Evolutionary conservation across 257 asterid genomes (phyloP), one percentile per base, ranked within the genome.

Genomic region (Hygrophila difformis): DNA sequence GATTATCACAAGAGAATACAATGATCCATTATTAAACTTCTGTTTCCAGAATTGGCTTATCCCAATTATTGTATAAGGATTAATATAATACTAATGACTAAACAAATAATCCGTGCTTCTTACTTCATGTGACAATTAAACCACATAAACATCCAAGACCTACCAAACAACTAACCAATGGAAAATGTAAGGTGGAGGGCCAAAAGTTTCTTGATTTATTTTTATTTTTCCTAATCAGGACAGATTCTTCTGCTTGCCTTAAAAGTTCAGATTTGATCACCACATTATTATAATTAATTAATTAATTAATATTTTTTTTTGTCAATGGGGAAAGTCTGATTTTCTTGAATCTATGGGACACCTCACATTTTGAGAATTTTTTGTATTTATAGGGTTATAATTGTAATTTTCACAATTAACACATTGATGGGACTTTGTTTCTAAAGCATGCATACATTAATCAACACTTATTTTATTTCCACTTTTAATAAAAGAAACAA

Each of bases 171-270:
- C 31, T 26, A 45, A 61, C 73, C 68, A 50, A 51, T 50, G 37
- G 47, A 57, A 51, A 46, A 7, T 10, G 65, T 44, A 56, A 66
- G 73, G 65, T 66, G 61, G 58, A 34, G n/a, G n/a, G n/a, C 52
- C 53, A 33, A 58, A 49, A 22, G 16, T 49, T 28, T 21, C 18
- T 9, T 41, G 33, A 45, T 48, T 37, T 38, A 2, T 24, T 56
- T 56, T 18, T 49, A 3, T n/a, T 48, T 12, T n/a, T 35, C 51
- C 8, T 1, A 48, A 55, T 15, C 24, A 31, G 6, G 4, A 15
- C 39, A 21, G 11, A 51, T 46, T 3, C 29, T 24, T 6, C 35
- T 39, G 39, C 66, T 67, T 67, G 53, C 63, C 74, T 62, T 62
- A 16, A 57, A 68, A 62, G 66, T 49, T 57, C 66, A 68, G 60